Percentiles rank a stretch among this genome's conserved stretches.
Evolutionary conservation across 768 basidiomycete species (phyloP).

Genomic region (Suillus cothurnatus): DNA sequence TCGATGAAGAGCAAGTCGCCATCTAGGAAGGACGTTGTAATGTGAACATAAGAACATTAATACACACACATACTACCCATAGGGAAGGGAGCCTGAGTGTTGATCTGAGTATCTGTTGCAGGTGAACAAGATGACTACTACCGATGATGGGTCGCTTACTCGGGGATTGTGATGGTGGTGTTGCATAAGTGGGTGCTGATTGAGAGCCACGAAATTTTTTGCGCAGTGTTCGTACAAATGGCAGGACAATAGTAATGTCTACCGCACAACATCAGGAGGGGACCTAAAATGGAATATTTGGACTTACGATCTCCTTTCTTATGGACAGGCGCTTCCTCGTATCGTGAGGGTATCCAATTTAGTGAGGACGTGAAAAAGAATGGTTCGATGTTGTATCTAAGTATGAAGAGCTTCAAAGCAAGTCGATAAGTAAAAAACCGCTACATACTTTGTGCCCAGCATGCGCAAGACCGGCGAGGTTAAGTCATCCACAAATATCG

Average conservation of each 20-base stretch:
- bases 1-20: constrained; percentile 38
- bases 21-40: constrained; percentile 16
- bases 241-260: constrained; percentile 60
- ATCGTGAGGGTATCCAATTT: constrained; percentile 71
- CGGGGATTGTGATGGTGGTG: neutral
- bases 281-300: neutral
- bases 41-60: neutral
- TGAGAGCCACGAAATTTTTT: constrained; percentile 14
- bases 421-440: neutral
- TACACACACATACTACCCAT: constrained; percentile 33
- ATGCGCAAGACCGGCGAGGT: constrained; percentile 55
- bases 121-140: constrained; percentile 4
- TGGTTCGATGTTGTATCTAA: constrained; percentile 57
- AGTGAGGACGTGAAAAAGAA: constrained; percentile 67
- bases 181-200: neutral
- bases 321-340: constrained; percentile 47
- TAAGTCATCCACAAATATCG: constrained; percentile 53
- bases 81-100: constrained; percentile 53
- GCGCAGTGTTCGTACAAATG: constrained; percentile 48
- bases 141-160: neutral
- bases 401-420: neutral
- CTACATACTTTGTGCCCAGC: constrained; percentile 53
- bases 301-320: constrained; percentile 54
- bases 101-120: constrained; percentile 35
- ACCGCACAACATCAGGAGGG: constrained; percentile 2